Evolutionary conservation across 2,329 filamentous ascomycete species (phyloP), one percentile per base, ranked within the genome.

Genomic region (Decorospora gaudefroyi): DNA sequence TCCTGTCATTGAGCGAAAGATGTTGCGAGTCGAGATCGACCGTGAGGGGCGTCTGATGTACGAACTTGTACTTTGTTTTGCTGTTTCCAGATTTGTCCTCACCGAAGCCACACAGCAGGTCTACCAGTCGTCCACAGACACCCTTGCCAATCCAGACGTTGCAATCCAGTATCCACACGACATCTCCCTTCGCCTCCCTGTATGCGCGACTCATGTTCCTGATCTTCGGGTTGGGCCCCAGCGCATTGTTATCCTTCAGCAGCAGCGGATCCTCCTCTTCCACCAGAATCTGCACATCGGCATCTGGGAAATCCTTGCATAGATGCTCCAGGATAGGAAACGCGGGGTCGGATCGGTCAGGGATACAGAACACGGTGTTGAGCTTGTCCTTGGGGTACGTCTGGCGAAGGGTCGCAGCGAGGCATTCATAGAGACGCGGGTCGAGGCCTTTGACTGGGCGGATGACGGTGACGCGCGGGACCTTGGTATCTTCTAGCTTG

Each of bases 221-320:
- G 59, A 99, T 95, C 76, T 99, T 99, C n/a, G 93, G 93, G 64
- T 99, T 99, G 1, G 93, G 93, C 0, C 95, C 95, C 43, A 97
- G 78, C 43, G 62, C 60, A 39, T 77, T 78, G 8, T 72, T 70
- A 21, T 75, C 61, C 19, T 82, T 79, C 6, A 95, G 74, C 15
- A 82, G 70, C 19, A 83, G 69, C 0, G 87, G 83, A 65, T 96
- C 90, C 47, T 95, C 87, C 35, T 87, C 82, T 73, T 96, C 92
- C 33, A 96, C 77, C 8, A 91, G 78, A 3, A 97, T 76, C 38
- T 78, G 79, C 2, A 83, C 85, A 71, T 96, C 85, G 57, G 83
- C 80, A 9, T 74, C 70, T 0, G 88, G 83, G 57, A 91, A 92
- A 65, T 95, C 87, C 30, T 76, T 69, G 30, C 96, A 70, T 6